Percentiles rank a stretch among this genome's conserved stretches.
Conservation (phyloP, 129 eudicot genomes). For the Lactuca saligna region DNA sequence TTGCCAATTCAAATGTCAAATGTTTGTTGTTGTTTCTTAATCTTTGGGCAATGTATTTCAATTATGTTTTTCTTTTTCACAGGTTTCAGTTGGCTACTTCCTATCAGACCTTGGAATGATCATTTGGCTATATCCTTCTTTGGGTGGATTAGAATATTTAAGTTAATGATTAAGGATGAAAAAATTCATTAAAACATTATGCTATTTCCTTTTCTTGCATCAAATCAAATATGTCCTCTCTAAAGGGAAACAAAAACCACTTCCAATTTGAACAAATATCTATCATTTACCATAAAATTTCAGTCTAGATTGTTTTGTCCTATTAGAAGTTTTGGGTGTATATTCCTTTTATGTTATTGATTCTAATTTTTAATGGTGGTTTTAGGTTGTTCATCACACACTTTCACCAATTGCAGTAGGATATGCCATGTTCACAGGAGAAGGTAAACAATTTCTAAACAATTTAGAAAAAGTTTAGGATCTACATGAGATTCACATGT, state of each 20-base stretch:
- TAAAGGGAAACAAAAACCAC: background rate
- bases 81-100: conserved; percentile 97
- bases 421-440: conserved; percentile 82
- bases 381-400: conserved; percentile 87
- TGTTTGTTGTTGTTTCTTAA: too few relatives aligned
- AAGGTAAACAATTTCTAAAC: conserved; percentile 46
- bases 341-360: too few relatives aligned
- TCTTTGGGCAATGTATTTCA: background rate
- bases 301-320: too few relatives aligned
- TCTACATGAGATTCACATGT: conserved; percentile 59
- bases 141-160: conserved; percentile 97
- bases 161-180: conserved; percentile 34
- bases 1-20: too few relatives aligned
- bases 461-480: conserved; percentile 31
- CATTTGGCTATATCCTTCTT: conserved; percentile 86
- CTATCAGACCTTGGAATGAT: conserved; percentile 85
- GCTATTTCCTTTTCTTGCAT: background rate
- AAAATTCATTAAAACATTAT: background rate
- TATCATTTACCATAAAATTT: too few relatives aligned
- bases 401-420: conserved; percentile 65
- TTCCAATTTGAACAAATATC: too few relatives aligned
- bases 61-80: conserved; percentile 26
- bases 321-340: too few relatives aligned
- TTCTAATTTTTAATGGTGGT: background rate
- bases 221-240: background rate